Conservation (phyloP, 805 yeast species). For the Monosporozyma solicola region DNA sequence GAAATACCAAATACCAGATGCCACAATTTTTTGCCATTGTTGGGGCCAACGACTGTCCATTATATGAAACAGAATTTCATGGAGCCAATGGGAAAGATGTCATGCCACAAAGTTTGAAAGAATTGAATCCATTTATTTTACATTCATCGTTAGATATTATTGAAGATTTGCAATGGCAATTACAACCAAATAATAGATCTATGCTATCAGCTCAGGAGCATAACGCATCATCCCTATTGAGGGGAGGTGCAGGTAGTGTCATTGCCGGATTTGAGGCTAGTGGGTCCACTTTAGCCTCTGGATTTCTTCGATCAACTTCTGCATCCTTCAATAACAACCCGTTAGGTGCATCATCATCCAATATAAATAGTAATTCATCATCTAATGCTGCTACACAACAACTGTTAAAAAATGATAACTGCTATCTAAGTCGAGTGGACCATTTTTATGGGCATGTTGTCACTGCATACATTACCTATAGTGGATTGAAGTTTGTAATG, state of each 20-base stretch:
- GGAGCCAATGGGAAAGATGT: conserved; percentile 30
- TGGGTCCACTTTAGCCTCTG: conserved; percentile 3
- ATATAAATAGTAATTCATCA: conserved; percentile 7
- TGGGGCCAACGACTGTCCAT: conserved; percentile 77
- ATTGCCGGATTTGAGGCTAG: neutral
- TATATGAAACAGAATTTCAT: conserved; percentile 78
- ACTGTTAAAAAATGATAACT: conserved; percentile 15
- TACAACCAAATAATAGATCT: conserved; percentile 1
- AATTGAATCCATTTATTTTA: conserved; percentile 77
- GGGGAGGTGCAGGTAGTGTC: conserved; percentile 4
- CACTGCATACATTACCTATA: conserved; percentile 83
- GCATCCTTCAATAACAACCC: neutral
- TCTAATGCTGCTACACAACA: neutral
- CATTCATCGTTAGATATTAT: conserved; percentile 87
- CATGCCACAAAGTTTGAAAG: conserved; percentile 44
- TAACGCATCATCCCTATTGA: neutral
- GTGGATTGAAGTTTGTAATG: conserved; percentile 73
- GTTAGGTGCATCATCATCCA: conserved; percentile 5
- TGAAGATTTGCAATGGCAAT: conserved; percentile 82
- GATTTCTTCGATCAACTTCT: conserved; percentile 20
- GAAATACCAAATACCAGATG: conserved; percentile 30
- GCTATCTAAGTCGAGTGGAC: conserved; percentile 69
- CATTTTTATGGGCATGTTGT: conserved; percentile 73
- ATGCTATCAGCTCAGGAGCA: conserved; percentile 1
- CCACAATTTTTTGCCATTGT: conserved; percentile 85